Evolutionary conservation across 192 early-diverging fungal genomes (phyloP), one percentile per base, ranked within the genome.

Genomic region (Pilobolus umbonatus): DNA sequence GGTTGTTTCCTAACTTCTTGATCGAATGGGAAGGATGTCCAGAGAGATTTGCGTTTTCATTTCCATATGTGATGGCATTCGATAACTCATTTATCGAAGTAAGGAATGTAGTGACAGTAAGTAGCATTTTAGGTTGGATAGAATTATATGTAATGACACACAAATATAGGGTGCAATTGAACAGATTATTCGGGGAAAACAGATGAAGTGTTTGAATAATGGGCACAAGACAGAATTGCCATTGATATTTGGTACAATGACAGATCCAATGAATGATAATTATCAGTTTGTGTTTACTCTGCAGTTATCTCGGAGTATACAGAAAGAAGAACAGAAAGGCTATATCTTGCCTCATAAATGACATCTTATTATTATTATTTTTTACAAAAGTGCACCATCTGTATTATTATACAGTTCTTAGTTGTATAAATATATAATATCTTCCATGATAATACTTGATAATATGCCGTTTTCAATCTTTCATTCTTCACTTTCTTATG

Each of bases 61-160:
- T 88, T 42, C 93, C 92, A 21, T 96, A 92, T 63, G 76, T 98
- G 21, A 76, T 96, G 62, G 95, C 95, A 0, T 98, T 92, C 71
- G 94, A 96, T 43, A 77, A 84, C 7, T 83, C 80, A 29, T 94
- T 96, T 62, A 91, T 98, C 59, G 96, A 98, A 73, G 76, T 98
- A 15, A 84, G 88, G 22, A 75, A 94, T 54, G 76, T 90, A 5
- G 82, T 88, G 51, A 89, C 89, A 2, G 89, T 68, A 55, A 62
- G 55, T 59, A 7, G 8, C 26, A 32, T 1, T 30, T n/a, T 2
- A 10, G 17, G 21, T 30, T 2, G 21, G 52, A 28, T 25, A 54
- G 12, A 10, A 30, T 42, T 51, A 6, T 39, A 1, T n/a, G 43
- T 21, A 43, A 24, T 54, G 0, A 43, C 8, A 21, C 19, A 42